Evolutionary conservation across 768 basidiomycete genomes (phyloP), one percentile per base, ranked within the genome.

Genomic region (Suillus clintonianus): DNA sequence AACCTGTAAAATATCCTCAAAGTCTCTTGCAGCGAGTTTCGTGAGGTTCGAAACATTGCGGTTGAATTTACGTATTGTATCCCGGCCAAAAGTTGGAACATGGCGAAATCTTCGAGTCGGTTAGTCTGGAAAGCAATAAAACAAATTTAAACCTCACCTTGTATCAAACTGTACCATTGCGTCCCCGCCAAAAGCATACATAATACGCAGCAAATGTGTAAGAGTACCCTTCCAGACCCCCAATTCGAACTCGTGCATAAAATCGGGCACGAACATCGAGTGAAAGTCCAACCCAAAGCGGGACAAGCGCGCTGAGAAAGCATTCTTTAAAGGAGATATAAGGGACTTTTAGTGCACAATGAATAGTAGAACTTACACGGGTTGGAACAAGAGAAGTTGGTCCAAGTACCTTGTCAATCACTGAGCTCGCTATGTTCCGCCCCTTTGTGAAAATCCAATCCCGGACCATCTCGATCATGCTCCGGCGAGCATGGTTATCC

Each of bases 191-290:
- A 15, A 9, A 0, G 68, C 63, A 30, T 72, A n/a, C 0, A 81
- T 58, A 11, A 82, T 72, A 1, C 69, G 70, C 0, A 80, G 64
- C 0, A 80, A 67, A 60, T 80, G 80, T 1, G 68, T 70, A 36
- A 81, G 73, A 7, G 80, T 30, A 0, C 60, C 55, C 48, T 78
- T 79, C 74, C 77, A 79, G 0, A 75, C 72, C 0, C 80, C 79
- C 0, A 81, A 69, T 51, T 79, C 79, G 37, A 73, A 66, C 57
- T 79, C 76, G 53, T 80, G 79, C 71, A 82, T 59, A n/a, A 81
- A 61, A 62, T 82, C 78, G 0, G 68, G 65, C 0, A 73, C 69
- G 3, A 80, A 68, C 47, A 77, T 71, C 0, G 11, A 19, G 61
- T 64, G 76, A 4, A 70, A 39, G 54, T 76, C 65, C 24, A 74